Evolutionary conservation across 306 rosid genomes (phyloP), one percentile per base, ranked within the genome.

Genomic region (Prunus persica): DNA sequence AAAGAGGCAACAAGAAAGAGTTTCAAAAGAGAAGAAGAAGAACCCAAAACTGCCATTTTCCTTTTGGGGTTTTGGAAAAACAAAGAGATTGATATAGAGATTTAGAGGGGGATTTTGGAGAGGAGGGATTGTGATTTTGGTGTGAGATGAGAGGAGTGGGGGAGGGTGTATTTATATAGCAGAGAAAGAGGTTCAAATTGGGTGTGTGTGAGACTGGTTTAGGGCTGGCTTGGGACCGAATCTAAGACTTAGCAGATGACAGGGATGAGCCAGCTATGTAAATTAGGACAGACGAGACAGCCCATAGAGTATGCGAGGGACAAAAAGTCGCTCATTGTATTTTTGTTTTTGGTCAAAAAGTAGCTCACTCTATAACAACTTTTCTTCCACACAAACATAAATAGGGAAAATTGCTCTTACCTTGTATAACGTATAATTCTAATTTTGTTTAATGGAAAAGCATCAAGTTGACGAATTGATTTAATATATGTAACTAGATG

Each of bases 1-100:
- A 76, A 15, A 3, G 86, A 69, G 74, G 77, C 22, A 4, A 80
- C 22, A 9, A 87, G 71, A 52, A 76, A 8, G 5, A 87, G 24
- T 0, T 27, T 65, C 45, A 71, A 30, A 52, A 3, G 62, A 20
- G 54, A 3, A 76, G 72, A 32, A 55, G 8, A 41, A 62, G 41
- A 72, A 10, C 6, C 84, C 0, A 38, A 38, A 38, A 38, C 43
- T 38, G 43, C 43, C 90, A 87, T 87, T n/a, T 60, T 18, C 15
- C 5, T 22, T 30, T 0, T 0, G 8, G 2, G 43, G 9, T 38
- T 38, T 20, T n/a, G 9, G 28, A 11, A 18, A 38, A 25, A 6
- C 1, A 25, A 28, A 28, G 18, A 47, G 11, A 69, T 27, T 1
- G 46, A 2, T 11, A 7, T 16, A 34, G 8, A 51, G 56, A 51